Percentiles rank a stretch among this genome's conserved stretches.
Evolutionary conservation across 345 rosid species (phyloP).

Genomic region (Dipteronia sinensis): DNA sequence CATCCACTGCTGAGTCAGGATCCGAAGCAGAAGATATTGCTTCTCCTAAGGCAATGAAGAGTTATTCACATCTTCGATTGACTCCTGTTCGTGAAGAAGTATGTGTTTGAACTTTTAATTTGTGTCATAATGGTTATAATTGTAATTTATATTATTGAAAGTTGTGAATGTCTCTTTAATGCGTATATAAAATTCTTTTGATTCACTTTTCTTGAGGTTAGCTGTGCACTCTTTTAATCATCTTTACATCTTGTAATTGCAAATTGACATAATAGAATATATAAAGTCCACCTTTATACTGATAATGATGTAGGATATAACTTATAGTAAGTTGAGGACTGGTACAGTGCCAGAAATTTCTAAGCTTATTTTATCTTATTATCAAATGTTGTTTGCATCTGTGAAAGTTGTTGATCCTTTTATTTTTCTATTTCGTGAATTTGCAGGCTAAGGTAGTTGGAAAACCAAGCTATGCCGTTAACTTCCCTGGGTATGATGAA

Average conservation of each 20-base stretch:
- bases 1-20: constrained; percentile 98
- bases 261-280: background rate
- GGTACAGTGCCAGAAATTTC: background rate
- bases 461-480: constrained; percentile 58
- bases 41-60: constrained; percentile 89
- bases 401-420: background rate
- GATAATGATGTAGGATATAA: background rate
- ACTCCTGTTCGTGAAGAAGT: constrained; percentile 99
- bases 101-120: constrained; percentile 21
- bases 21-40: constrained; percentile 94
- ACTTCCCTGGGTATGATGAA: constrained; percentile 93
- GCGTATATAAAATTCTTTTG: background rate
- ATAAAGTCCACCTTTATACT: background rate
- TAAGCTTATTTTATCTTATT: background rate
- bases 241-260: background rate
- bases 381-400: background rate
- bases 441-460: constrained; percentile 71
- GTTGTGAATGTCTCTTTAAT: background rate
- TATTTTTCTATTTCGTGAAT: constrained; percentile 15
- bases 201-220: constrained; percentile 10
- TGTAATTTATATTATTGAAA: background rate
- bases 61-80: constrained; percentile 78
- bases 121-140: background rate
- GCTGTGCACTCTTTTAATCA: background rate
- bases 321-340: background rate